A percentile compares a stretch with the other conserved stretches of the same genome.
These are phyloP conservation scores for Lentinula lateritia DNA, from an alignment of 768 basidiomycete genomes.

Conservation along the genomic window DNA sequence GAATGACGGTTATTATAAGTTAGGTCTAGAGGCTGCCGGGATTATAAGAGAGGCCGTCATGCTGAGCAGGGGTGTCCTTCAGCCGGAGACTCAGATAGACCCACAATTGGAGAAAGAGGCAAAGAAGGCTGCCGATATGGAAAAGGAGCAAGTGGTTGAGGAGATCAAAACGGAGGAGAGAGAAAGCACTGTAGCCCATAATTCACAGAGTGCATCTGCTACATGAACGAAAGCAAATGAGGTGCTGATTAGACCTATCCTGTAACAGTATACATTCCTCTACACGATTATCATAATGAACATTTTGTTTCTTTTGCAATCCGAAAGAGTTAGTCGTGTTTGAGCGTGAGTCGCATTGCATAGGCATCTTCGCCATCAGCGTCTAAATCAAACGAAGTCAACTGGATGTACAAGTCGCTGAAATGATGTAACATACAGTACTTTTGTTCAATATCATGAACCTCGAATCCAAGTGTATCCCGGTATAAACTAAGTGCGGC, in stretches of 20 bases:
- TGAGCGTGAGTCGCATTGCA: conserved; percentile 74
- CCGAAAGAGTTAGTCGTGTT: conserved; percentile 13
- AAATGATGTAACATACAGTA: conserved; percentile 60
- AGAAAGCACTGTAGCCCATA: not conserved
- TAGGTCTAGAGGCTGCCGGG: conserved; percentile 65
- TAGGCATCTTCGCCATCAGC: conserved; percentile 95
- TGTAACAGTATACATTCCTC: not conserved
- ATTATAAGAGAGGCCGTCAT: conserved; percentile 55
- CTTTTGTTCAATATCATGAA: conserved; percentile 82
- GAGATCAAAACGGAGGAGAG: not conserved
- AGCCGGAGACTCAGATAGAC: not conserved
- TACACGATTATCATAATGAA: no score
- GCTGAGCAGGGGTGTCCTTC: conserved; percentile 17
- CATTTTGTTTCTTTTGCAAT: not conserved
- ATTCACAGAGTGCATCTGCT: not conserved
- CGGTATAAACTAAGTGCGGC: conserved; percentile 86
- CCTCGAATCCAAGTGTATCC: conserved; percentile 88
- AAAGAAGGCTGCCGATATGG: not conserved
- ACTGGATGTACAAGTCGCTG: not conserved
- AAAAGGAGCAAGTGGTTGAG: not conserved
- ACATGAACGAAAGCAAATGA: not conserved
- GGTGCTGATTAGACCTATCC: not conserved
- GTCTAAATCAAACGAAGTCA: conserved; percentile 39
- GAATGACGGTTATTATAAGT: conserved; percentile 88
- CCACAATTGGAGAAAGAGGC: not conserved